Percentiles rank a stretch among this genome's conserved stretches.
These are phyloP conservation scores for Lichtheimia hyalospora DNA, from an alignment of 371 early-diverging fungal species.

Conservation along the genomic window DNA sequence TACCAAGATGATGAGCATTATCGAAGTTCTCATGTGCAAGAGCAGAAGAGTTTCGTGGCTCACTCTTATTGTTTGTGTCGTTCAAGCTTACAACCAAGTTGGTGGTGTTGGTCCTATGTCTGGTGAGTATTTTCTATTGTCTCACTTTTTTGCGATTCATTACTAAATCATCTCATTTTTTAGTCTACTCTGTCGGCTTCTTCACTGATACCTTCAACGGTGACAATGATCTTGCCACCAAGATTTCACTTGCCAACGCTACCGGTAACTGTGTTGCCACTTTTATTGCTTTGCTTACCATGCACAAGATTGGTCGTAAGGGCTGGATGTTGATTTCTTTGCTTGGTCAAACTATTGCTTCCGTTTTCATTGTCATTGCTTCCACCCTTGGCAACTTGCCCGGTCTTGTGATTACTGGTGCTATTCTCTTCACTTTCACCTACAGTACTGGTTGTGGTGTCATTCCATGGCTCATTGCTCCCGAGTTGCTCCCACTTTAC, in stretches of 20 bases:
- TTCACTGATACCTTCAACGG: conserved; percentile 30
- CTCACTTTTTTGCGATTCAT: no score
- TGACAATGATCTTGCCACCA: conserved; percentile 28
- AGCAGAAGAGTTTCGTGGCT: conserved; percentile 34
- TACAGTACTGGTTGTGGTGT: conserved; percentile 52
- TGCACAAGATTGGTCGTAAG: conserved; percentile 44
- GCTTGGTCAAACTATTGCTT: conserved; percentile 36
- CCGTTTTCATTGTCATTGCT: conserved; percentile 39
- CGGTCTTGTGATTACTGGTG: conserved; percentile 37
- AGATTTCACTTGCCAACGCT: conserved; percentile 40
- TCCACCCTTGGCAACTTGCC: conserved; percentile 21
- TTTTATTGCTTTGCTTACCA: conserved; percentile 29
- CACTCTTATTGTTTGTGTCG: conserved; percentile 40
- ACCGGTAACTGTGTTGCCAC: conserved; percentile 38
- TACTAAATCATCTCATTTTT: not conserved
- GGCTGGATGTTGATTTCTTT: conserved; percentile 44
- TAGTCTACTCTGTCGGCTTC: conserved; percentile 36
- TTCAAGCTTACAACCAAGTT: conserved; percentile 48
- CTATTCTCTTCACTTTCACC: conserved; percentile 35
- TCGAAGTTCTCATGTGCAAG: conserved; percentile 38
- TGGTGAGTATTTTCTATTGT: not conserved
- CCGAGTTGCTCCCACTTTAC: conserved; percentile 47
- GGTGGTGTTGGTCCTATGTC: conserved; percentile 52
- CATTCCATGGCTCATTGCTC: conserved; percentile 52
- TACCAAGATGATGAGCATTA: conserved; percentile 29